These are phyloP conservation scores for Fusarium sp. DNA, from an alignment of 2,329 filamentous ascomycete species.

Conservation along the genomic window DNA sequence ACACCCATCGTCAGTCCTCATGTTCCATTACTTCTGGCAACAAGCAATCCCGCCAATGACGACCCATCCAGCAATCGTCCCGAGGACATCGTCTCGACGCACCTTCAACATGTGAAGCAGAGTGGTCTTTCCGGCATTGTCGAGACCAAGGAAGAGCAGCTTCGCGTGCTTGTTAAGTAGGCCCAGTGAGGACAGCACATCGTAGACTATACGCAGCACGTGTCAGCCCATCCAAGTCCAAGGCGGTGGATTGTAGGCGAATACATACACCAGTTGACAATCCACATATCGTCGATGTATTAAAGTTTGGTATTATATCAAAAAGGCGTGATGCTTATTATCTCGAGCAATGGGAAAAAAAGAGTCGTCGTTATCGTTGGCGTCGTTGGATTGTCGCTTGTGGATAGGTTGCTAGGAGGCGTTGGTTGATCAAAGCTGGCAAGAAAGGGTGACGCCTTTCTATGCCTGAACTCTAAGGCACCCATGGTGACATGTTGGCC, in stretches of 20 bases:
- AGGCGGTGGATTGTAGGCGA: slow-evolving; percentile 15
- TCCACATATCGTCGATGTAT: slow-evolving; percentile 76
- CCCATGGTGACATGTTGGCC: slow-evolving; percentile 32
- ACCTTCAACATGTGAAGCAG: slow-evolving; percentile 96
- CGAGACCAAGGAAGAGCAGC: slow-evolving; percentile 90
- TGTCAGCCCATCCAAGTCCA: slow-evolving; percentile 48
- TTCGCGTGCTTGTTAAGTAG: slow-evolving; percentile 96
- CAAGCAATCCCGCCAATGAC: slow-evolving; percentile 4
- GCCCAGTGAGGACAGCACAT: slow-evolving; percentile 86
- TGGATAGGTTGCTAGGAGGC: slow-evolving; percentile 34
- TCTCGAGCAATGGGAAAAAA: slow-evolving; percentile 24
- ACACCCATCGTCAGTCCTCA: slow-evolving; percentile 39
- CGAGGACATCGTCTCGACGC: slow-evolving; percentile 47
- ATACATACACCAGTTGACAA: slow-evolving; percentile 91
- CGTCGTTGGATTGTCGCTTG: slow-evolving; percentile 39
- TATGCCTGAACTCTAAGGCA: slow-evolving; percentile 44
- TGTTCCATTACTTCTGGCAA: slow-evolving; percentile 4
- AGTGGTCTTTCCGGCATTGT: slow-evolving; percentile 95
- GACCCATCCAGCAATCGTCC: slow-evolving; percentile 2
- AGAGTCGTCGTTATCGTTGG: slow-evolving; percentile 42
- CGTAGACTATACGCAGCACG: slow-evolving; percentile 71
- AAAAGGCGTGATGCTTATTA: slow-evolving; percentile 29
- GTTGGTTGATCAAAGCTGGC: slow-evolving; percentile 46
- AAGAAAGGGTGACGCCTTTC: slow-evolving; percentile 42
- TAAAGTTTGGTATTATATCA: slow-evolving; percentile 34